These are phyloP conservation scores for Coemansia biformis DNA, from an alignment of 192 early-diverging fungal species.

Conservation along the genomic window DNA sequence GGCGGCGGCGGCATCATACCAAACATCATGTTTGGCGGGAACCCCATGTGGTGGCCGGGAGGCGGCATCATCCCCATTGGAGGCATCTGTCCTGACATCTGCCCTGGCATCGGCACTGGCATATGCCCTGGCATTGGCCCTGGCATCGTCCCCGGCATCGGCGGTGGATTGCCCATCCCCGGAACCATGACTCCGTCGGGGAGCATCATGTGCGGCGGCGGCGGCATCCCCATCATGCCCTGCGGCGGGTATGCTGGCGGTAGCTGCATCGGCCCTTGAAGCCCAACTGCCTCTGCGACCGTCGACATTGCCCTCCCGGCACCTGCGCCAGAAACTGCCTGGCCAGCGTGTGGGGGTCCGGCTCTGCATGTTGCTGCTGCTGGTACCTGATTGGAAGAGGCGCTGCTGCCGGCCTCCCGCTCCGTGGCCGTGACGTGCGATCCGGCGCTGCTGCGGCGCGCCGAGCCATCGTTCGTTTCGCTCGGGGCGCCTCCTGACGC, in stretches of 20 bases:
- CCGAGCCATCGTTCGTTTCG: slow-evolving; percentile 23
- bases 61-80: slow-evolving; percentile 43
- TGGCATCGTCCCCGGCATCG: slow-evolving; percentile 1
- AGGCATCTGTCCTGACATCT: slow-evolving; percentile 18
- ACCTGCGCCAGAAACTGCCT: no score
- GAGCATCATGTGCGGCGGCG: slow-evolving; percentile 28
- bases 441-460: slow-evolving; percentile 18
- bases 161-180: slow-evolving; percentile 16
- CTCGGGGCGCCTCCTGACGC: slow-evolving; percentile 32
- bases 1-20: slow-evolving; percentile 40
- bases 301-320: background rate
- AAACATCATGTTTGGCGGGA: slow-evolving; percentile 44
- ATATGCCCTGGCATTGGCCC: no score
- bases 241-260: slow-evolving; percentile 13
- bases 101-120: no score
- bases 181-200: slow-evolving; percentile 25
- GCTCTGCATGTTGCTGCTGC: no score
- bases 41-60: slow-evolving; percentile 24
- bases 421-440: slow-evolving; percentile 5
- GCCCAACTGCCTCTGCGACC: background rate
- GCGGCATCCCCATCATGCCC: slow-evolving; percentile 25
- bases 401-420: slow-evolving; percentile 2
- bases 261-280: slow-evolving; percentile 20
- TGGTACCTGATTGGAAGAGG: no score
- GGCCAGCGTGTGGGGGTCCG: no score